Evolutionary conservation across 2,329 filamentous ascomycete genomes (phyloP).

Genomic region (Trichocomaceae sp.): DNA sequence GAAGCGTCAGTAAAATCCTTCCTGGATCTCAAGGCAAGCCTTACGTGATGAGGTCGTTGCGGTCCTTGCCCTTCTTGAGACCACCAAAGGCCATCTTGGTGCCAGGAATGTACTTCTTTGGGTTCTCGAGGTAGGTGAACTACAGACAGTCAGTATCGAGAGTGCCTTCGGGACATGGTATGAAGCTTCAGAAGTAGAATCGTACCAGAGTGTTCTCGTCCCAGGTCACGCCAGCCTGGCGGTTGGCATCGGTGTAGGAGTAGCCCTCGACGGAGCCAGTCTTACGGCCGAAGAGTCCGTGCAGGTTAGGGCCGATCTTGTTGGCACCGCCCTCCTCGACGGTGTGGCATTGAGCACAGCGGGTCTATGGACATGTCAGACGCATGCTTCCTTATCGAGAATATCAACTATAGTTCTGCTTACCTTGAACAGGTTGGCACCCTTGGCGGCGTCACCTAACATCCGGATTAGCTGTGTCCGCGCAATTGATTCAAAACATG

Average conservation of each 20-base stretch:
- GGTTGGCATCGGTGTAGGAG: conserved; percentile 99
- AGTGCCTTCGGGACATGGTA: too few relatives aligned
- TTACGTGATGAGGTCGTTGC: conserved; percentile 97
- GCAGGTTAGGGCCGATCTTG: conserved; percentile 96
- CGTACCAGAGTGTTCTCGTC: conserved; percentile 74
- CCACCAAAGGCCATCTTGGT: conserved; percentile 99
- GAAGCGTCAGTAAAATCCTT: conserved; percentile 1
- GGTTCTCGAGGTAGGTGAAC: conserved; percentile 99
- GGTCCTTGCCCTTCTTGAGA: conserved; percentile 99
- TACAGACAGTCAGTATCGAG: conserved; percentile 28
- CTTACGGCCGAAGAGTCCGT: conserved; percentile 97
- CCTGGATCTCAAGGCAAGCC: conserved; percentile 30
- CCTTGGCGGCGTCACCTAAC: conserved; percentile 86
- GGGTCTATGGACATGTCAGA: conserved; percentile 51
- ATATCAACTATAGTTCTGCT: conserved; percentile 11
- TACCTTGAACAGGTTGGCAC: conserved; percentile 95
- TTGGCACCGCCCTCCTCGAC: conserved; percentile 82
- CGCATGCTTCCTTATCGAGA: not conserved
- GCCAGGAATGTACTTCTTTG: conserved; percentile 99
- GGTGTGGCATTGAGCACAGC: conserved; percentile 98
- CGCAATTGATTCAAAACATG: not conserved
- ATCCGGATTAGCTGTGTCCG: conserved; percentile 23
- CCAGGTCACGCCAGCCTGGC: conserved; percentile 90
- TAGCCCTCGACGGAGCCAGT: conserved; percentile 85
- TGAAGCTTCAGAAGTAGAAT: too few relatives aligned